Evolutionary conservation across 345 rosid genomes (phyloP), one percentile per base, ranked within the genome.

Genomic region (Brassica juncea): DNA sequence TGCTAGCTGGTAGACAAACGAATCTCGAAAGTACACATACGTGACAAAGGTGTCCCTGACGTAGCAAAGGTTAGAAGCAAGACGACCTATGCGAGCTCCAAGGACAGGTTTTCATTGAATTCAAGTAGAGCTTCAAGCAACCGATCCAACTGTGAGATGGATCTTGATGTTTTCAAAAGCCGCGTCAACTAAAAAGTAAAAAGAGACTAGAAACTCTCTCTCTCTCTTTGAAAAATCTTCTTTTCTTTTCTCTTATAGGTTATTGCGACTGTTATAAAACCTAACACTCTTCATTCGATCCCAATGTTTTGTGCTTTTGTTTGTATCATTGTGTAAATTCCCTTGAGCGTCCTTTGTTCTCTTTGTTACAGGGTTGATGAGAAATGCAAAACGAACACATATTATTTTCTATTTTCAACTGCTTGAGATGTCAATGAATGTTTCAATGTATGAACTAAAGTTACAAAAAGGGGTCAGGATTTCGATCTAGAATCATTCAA

Each of bases 111-210:
- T 23, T 23, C 25, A 23, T 23, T 23, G 25, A 23, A 23, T 23
- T 23, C 25, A 23, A 23, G 25, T 23, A 23, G 25, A 23, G 25
- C 25, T 23, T 23, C 25, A 23, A 23, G 25, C 25, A 23, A 23
- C 25, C 25, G 25, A 23, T 23, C 25, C 14, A 42, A 42, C 49
- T 10, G 44, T 15, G 91, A 87, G 80, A 86, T 87, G 89, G 85
- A 83, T 79, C 91, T 87, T 5, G 89, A 87, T 73, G 91, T 86
- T 69, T 77, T 84, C 35, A 88, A 69, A 77, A 86, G 87, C 83
- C 88, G 89, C 14, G 84, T 80, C 76, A 80, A 62, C 78, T 82
- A 77, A 80, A 74, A 6, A 4, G 23, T 21, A 21, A 21, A 21
- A 34, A 34, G 37, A 34, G 37, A 34, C 37, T 34, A 34, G 37